phyloP scores from a whole-genome alignment of 495 filamentous ascomycete species.

The Daldinia concentrica region DNA sequence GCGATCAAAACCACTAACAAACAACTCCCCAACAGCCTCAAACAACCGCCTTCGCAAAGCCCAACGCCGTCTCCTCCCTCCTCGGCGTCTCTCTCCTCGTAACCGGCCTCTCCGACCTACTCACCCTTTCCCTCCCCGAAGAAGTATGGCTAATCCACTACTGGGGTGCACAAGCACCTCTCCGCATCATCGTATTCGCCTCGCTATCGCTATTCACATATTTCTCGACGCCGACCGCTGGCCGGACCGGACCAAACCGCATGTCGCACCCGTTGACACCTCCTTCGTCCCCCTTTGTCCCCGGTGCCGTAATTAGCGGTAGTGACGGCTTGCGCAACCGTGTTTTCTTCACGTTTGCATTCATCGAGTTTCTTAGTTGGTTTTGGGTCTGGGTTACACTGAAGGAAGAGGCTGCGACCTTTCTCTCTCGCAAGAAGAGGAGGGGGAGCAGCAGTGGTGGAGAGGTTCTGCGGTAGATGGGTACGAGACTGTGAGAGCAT shows the following conservation, averaged over 20 bases:
- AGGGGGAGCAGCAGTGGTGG: constrained; percentile 39
- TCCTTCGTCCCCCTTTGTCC: constrained; percentile 7
- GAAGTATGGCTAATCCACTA: constrained; percentile 67
- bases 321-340: constrained; percentile 76
- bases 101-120: constrained; percentile 75
- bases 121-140: constrained; percentile 74
- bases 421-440: constrained; percentile 49
- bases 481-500: neutral
- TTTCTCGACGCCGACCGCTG: constrained; percentile 56
- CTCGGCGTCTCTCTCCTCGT: constrained; percentile 73
- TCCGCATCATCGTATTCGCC: constrained; percentile 73
- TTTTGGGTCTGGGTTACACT: constrained; percentile 78
- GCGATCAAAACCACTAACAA: neutral
- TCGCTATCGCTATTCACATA: constrained; percentile 74
- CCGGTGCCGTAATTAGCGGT: constrained; percentile 47
- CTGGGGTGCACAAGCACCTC: constrained; percentile 76
- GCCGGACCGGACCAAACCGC: constrained; percentile 24
- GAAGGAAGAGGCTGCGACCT: constrained; percentile 58
- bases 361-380: constrained; percentile 86
- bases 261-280: constrained; percentile 43
- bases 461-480: constrained; percentile 3
- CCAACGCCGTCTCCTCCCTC: constrained; percentile 74
- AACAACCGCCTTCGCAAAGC: constrained; percentile 65
- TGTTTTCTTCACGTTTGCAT: constrained; percentile 83
- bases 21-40: constrained; percentile 46